Evolutionary conservation across 2,329 filamentous ascomycete species (phyloP), one percentile per base, ranked within the genome.

Genomic region (Colletotrichum higginsianum): DNA sequence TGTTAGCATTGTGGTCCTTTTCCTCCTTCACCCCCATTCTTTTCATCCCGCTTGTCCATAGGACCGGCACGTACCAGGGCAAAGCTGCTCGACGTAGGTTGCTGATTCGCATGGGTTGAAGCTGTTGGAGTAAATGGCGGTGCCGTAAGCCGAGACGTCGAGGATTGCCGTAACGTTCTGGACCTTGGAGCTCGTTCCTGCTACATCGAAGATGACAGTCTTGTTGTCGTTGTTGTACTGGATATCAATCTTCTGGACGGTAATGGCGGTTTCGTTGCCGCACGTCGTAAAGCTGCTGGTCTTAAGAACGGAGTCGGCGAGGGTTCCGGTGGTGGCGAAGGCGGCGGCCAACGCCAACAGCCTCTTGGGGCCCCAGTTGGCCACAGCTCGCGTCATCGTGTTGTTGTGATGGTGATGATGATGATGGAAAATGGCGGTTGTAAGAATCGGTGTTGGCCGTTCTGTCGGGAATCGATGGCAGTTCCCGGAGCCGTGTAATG

Each of bases 271-370:
- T 40, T 86, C 82, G 61, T 79, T 78, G 47, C 78, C 80, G 82
- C 96, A 98, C 74, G 91, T 91, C 77, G 86, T 90, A 84, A 96
- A 97, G 71, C 95, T 94, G 74, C 88, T 89, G 30, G 95, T 98
- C 79, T 92, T 89, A 69, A 99, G 89, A 69, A 97, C 86, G 76
- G 96, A 91, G 73, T 84, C 87, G 67, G 89, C 93, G 71, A 93
- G 79, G 65, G 88, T 92, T 70, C 85, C 82, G 60, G 79, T 80
- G 60, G 79, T 80, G 18, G 80, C 76, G 56, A 87, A 78, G 62
- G 80, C 78, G 61, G 80, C 78, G 23, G 84, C 79, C 65, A 81
- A 76, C 68, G 82, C 74, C 63, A 79, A 79, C 67, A 76, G 79
- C 77, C 78, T 77, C 57, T 56, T 67, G 40, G 75, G 73, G 63